A percentile compares a stretch with the other conserved stretches of the same genome.
Evolutionary conservation across 2,329 filamentous ascomycete genomes (phyloP).

Genomic region (Apiospora koreana): DNA sequence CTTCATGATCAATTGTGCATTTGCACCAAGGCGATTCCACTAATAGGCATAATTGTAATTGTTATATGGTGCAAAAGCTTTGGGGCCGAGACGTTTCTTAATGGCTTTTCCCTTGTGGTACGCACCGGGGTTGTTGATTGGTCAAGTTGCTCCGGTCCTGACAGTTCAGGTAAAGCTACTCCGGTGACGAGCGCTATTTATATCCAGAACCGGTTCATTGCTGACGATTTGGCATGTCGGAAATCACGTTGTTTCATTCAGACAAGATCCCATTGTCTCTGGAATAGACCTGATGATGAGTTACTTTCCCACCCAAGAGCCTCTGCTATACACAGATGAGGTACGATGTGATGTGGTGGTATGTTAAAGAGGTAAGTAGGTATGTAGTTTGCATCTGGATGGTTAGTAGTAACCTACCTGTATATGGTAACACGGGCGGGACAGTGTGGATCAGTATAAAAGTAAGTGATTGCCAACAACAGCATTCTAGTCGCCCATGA

Average conservation of each 20-base stretch:
- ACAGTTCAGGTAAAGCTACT: constrained; percentile 1
- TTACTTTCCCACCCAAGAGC: neutral
- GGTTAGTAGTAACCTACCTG: too few species aligned
- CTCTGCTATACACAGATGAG: neutral
- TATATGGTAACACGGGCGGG: neutral
- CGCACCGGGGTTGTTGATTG: neutral
- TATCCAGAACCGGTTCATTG: neutral
- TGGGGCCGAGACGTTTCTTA: neutral
- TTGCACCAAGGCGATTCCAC: neutral
- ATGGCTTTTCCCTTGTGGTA: neutral
- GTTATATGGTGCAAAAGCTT: neutral
- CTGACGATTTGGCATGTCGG: neutral
- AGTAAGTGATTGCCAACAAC: too few species aligned
- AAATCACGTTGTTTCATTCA: neutral
- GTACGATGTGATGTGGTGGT: too few species aligned
- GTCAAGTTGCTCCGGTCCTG: neutral
- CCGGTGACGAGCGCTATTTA: constrained; percentile 1
- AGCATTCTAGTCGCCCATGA: too few species aligned
- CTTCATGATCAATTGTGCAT: neutral
- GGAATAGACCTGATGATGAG: neutral
- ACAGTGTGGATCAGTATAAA: neutral
- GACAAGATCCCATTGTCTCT: neutral
- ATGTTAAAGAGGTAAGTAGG: too few species aligned
- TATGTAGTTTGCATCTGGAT: too few species aligned
- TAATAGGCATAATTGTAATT: neutral